Evolutionary conservation across 768 basidiomycete genomes (phyloP).

Genomic region (Mycena rosella): DNA sequence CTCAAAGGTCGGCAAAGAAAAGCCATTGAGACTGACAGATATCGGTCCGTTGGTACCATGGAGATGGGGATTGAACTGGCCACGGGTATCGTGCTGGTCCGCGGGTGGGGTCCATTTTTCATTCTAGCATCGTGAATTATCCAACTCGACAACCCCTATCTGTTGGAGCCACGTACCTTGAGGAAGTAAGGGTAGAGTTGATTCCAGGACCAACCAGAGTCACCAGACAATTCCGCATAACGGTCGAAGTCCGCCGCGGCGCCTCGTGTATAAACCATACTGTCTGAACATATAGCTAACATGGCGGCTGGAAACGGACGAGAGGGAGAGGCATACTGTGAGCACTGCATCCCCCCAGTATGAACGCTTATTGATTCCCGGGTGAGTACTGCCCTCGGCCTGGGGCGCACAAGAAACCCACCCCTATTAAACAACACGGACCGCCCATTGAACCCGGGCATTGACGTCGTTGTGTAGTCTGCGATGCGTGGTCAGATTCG

Average conservation of each 20-base stretch:
- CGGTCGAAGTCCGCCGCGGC: constrained; percentile 48
- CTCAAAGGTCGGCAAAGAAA: constrained; percentile 40
- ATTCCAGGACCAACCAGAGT: constrained; percentile 53
- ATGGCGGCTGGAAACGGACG: constrained; percentile 11
- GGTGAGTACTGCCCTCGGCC: background rate
- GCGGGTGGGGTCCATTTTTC: constrained; percentile 52
- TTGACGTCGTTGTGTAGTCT: constrained; percentile 26
- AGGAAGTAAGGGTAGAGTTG: constrained; percentile 45
- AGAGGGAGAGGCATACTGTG: constrained; percentile 19
- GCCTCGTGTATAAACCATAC: constrained; percentile 49
- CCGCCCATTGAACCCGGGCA: constrained; percentile 25
- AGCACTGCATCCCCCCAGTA: constrained; percentile 24
- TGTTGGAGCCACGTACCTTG: constrained; percentile 38
- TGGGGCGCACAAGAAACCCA: constrained; percentile 11
- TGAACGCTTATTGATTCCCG: constrained; percentile 15
- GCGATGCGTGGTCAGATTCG: constrained; percentile 11
- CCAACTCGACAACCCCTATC: background rate
- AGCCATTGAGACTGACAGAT: constrained; percentile 47
- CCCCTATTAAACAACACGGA: constrained; percentile 13
- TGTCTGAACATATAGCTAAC: constrained; percentile 10
- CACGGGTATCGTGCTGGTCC: constrained; percentile 53
- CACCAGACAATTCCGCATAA: constrained; percentile 46
- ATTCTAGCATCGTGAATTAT: constrained; percentile 42
- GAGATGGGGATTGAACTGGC: constrained; percentile 52
- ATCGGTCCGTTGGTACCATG: constrained; percentile 52